Evolutionary conservation across 2,329 filamentous ascomycete genomes (phyloP), one percentile per base, ranked within the genome.

Genomic region (Sclerotinia subarctica): DNA sequence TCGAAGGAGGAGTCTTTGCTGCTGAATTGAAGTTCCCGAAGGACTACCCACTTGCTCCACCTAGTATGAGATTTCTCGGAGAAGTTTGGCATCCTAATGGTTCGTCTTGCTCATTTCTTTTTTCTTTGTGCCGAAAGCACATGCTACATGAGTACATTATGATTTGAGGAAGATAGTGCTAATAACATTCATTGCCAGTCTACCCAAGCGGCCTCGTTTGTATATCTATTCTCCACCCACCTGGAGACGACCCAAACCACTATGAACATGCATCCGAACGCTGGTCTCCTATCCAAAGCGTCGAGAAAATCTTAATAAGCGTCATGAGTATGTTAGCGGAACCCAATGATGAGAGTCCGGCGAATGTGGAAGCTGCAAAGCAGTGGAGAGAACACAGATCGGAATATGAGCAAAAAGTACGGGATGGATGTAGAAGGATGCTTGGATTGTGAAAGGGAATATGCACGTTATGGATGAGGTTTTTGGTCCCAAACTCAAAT

Each of bases 291-390:
- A 97, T 98, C 71, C 95, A 98, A 82, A 95, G 91, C 69, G 94
- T 97, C 73, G 95, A 98, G 82, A 98, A 97, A 84, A 98, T 98
- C 74, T 84, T 98, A 73, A 93, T 98, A 68, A 93, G 89, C 59
- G 94, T 98, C 70, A 98, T 98, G 90, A 97, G 93, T 80, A 98
- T 98, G 94, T 86, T 98, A 57, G 94, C 94, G 0, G 94, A 97
- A 81, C 94, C 94, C 69, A 98, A 98, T 79, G 94, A 98, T 77
- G 94, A 98, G 84, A 95, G 91, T 72, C 94, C 94, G 0, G 94
- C 94, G 68, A 98, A 98, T 77, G 91, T 98, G 53, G 94, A 98
- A 81, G 94, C 94, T 0, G 94, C 94, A 69, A 93, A 95, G 82
- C 92, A 97, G 90, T 98, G 94, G 94, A 86, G 94, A 70, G 94